phyloP scores from a whole-genome alignment of 257 asterid species.

The Solanum sparsipilum region DNA sequence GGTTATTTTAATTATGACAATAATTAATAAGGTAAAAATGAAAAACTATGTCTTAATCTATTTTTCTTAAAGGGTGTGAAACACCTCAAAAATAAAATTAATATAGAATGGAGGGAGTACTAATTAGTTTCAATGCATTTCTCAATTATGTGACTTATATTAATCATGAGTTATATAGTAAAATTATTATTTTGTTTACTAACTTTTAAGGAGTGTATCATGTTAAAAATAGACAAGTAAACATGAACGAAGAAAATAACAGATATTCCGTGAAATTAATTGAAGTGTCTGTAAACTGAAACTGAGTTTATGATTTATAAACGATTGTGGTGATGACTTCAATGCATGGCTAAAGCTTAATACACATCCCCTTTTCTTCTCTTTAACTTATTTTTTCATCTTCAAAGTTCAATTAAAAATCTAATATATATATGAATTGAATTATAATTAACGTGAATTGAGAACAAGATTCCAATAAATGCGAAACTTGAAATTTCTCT shows the following conservation, averaged over 20 bases:
- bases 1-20: too few relatives aligned
- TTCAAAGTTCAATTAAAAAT: not conserved
- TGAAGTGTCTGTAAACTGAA: not conserved
- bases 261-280: fast-evolving
- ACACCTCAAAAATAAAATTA: too few relatives aligned
- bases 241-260: fast-evolving
- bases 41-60: too few relatives aligned
- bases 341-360: not conserved
- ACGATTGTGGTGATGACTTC: not conserved
- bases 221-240: too few relatives aligned
- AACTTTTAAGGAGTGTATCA: not conserved
- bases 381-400: not conserved
- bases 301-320: not conserved
- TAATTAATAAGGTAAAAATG: too few relatives aligned
- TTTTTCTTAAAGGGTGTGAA: too few relatives aligned
- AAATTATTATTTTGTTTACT: too few relatives aligned
- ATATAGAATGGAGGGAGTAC: too few relatives aligned
- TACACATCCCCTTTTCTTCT: not conserved
- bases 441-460: not conserved
- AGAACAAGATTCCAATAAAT: not conserved
- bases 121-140: too few relatives aligned
- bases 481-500: not conserved
- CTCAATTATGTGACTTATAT: too few relatives aligned
- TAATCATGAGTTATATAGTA: too few relatives aligned
- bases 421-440: not conserved